Base-by-base conservation (phyloP, 2,329 filamentous ascomycete genomes). In the Pezicula neosporulosa region DNA sequence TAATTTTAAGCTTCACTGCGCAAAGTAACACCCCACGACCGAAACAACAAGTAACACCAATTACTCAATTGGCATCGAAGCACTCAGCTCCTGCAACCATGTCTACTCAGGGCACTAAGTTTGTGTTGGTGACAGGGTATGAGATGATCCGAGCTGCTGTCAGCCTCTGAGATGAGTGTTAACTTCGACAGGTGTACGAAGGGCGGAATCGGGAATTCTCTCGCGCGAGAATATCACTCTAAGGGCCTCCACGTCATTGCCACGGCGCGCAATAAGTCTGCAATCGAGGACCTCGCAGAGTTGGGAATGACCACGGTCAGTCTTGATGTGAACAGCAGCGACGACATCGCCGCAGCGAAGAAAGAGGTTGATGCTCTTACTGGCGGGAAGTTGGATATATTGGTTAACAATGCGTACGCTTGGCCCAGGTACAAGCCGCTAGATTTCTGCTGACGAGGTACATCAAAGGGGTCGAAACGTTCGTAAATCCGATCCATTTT, bases 201-300 rank as follows among this genome's bases (percentile, higher is more conserved):
- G 3, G 50, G 50, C 10, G 50, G 50, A 5, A 44, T 52, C 7
- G 50, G 50, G 8, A n/a, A 43, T 15, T 38, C 50, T 15, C 50
- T 52, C 6, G 43, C 43, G 15, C 36, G 19, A 28, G 50, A 49
- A 47, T 52, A 49, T 19, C 50, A 52, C 18, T 24, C 37, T 9
- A 27, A 49, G 19, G 42, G 50, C 16, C 30, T 46, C 15, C 50
- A 52, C 39, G 50, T 52, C 16, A 44, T 44, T 16, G 50, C 50
- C 10, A 52, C 50, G 2, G 50, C 47, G 6, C 46, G 50, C n/a
- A 30, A 52, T n/a, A 36, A 16, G 13, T 37, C 50, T n/a, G 28
- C 33, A 6, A 39, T 52, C 27, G 8, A 12, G 4, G 46, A 52
- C 8, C 37, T 52, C 19, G 35, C 21, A 13, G 46, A 46, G 6